Conservation (phyloP, 495 filamentous ascomycete species). For the Chaetomium fimeti region DNA sequence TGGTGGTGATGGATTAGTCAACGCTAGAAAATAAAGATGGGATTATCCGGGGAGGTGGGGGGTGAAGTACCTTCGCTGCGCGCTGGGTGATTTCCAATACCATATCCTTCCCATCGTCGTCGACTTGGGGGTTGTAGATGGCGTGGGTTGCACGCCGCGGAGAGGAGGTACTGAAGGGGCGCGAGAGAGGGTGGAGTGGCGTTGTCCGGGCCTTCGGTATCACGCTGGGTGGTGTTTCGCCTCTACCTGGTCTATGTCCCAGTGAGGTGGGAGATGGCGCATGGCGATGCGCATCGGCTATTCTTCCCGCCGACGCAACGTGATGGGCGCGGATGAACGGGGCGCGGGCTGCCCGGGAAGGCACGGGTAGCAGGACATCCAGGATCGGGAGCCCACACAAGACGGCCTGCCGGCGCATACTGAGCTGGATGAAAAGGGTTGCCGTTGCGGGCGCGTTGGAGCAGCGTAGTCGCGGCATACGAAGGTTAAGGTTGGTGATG, state of each 20-base stretch:
- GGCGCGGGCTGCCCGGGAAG: neutral
- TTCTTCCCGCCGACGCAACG: neutral
- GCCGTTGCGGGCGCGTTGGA: conserved; percentile 41
- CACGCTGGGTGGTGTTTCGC: neutral
- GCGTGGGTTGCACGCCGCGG: conserved; percentile 39
- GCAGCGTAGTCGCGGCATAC: conserved; percentile 40
- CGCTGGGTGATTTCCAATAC: conserved; percentile 74
- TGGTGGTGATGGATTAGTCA: neutral
- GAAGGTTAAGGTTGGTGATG: neutral
- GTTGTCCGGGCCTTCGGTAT: conserved; percentile 5
- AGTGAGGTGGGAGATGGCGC: neutral
- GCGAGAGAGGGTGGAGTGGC: conserved; percentile 18
- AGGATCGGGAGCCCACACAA: conserved; percentile 32
- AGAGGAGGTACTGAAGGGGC: conserved; percentile 37
- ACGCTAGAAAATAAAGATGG: neutral
- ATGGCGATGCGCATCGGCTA: neutral
- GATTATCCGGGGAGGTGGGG: conserved; percentile 22
- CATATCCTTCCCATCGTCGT: conserved; percentile 81
- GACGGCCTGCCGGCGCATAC: conserved; percentile 31
- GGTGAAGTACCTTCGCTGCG: conserved; percentile 64
- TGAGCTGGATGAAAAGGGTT: conserved; percentile 42
- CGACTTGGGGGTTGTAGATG: conserved; percentile 62
- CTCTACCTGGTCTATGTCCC: neutral
- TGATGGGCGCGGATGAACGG: conserved; percentile 13
- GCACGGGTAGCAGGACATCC: conserved; percentile 39